These are phyloP conservation scores for Hyaloraphidium curvatum DNA, from an alignment of 192 early-diverging fungal species.

Conservation along the genomic window DNA sequence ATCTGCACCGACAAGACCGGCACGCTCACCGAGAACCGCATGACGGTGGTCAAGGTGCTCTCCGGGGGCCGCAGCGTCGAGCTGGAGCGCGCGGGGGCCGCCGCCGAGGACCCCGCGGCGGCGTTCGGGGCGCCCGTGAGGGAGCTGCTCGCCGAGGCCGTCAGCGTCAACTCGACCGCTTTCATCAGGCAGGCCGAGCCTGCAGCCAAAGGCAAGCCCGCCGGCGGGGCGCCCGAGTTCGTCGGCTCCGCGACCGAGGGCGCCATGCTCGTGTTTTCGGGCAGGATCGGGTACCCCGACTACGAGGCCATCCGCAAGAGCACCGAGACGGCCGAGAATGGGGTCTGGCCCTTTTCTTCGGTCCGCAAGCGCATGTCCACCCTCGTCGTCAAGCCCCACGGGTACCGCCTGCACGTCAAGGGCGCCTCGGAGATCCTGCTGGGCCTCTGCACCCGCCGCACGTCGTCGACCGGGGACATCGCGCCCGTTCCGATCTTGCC, in stretches of 20 bases:
- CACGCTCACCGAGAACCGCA: conserved; percentile 38
- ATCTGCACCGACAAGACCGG: conserved; percentile 46
- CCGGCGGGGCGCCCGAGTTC: conserved; percentile 26
- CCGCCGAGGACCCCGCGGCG: too few species aligned
- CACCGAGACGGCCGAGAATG: conserved; percentile 24
- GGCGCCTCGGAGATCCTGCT: conserved; percentile 38
- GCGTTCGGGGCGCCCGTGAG: too few species aligned
- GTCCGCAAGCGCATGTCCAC: conserved; percentile 39
- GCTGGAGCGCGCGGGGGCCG: conserved; percentile 32
- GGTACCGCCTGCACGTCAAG: conserved; percentile 30
- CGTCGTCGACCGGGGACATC: too few species aligned
- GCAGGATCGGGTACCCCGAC: conserved; percentile 18
- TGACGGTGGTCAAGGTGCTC: conserved; percentile 33
- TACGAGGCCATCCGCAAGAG: conserved; percentile 21
- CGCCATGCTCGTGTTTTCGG: conserved; percentile 25
- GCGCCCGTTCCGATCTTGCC: too few species aligned
- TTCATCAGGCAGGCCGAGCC: conserved; percentile 25
- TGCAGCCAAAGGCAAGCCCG: too few species aligned
- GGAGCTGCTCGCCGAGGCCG: conserved; percentile 21
- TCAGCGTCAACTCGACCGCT: conserved; percentile 32
- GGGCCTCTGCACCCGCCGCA: conserved; percentile 21
- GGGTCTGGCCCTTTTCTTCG: conserved; percentile 33
- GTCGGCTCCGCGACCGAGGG: conserved; percentile 39
- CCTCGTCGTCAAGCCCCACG: conserved; percentile 14
- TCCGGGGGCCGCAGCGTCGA: too few species aligned